Evolutionary conservation across 371 early-diverging fungal genomes (phyloP).

Genomic region (Apophysomyces ossiformis): DNA sequence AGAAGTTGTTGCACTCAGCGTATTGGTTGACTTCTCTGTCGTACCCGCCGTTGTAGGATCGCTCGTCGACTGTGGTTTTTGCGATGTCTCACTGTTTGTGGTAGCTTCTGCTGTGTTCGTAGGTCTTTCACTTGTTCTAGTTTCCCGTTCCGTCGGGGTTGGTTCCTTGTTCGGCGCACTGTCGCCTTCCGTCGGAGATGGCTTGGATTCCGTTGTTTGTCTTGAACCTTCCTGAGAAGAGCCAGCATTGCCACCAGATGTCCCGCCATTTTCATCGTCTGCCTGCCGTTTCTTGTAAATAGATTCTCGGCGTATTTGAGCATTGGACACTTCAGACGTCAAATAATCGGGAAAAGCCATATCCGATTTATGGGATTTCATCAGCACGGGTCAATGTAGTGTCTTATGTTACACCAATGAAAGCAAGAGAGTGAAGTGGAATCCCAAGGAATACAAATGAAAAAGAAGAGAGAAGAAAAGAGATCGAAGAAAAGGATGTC

Average conservation of each 20-base stretch:
- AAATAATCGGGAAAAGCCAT: not conserved
- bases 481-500: slow-evolving; percentile 1
- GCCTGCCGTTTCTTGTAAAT: not conserved
- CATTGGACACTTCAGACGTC: not conserved
- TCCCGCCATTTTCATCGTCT: not conserved
- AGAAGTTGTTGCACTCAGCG: not conserved
- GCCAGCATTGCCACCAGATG: not conserved
- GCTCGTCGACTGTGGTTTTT: not conserved
- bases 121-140: not conserved
- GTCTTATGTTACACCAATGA: not conserved
- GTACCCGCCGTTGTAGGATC: not conserved
- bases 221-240: not conserved
- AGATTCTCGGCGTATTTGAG: not conserved
- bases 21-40: not conserved
- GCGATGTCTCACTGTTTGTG: not conserved
- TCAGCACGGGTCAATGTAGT: not conserved
- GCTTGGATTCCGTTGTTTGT: slow-evolving; percentile 11
- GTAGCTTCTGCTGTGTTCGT: slow-evolving; percentile 1
- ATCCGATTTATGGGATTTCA: not conserved
- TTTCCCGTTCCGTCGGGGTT: slow-evolving; percentile 12
- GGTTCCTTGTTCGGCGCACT: slow-evolving; percentile 14
- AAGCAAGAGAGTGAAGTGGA: not conserved
- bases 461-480: slow-evolving; percentile 16
- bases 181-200: slow-evolving; percentile 10
- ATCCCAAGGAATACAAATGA: not conserved